Evolutionary conservation across 306 rosid genomes (phyloP), one percentile per base, ranked within the genome.

Genomic region (Alnus rubra): DNA sequence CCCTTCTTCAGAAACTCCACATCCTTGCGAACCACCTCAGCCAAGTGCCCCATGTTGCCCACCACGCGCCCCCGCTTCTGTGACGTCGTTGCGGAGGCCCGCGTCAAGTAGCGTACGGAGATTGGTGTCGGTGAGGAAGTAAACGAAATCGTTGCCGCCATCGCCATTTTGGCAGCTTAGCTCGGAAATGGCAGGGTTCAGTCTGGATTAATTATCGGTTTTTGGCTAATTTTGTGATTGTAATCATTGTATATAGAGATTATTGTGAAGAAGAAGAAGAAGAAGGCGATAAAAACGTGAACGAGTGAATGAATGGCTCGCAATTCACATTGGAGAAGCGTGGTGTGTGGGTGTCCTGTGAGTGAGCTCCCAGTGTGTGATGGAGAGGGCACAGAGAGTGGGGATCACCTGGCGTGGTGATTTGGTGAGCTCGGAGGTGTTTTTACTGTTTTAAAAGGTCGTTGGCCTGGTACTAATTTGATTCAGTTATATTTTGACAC

Each of bases 11-110:
- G 48, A 81, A 91, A 91, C 58, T 92, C 92, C 82, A 87, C 74
- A 67, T 95, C 97, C 85, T 91, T 92, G 53, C 92, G 67, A 75
- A 92, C 87, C 77, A 81, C 93, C 62, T 85, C 74, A 23, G 81
- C 84, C 0, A 94, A 83, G 77, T 91, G 97, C 49, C 90, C 75
- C 79, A 93, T 92, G 82, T 89, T 87, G 14, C 97, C 93, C 11
- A 82, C 37, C 11, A 82, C 89, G 76, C 85, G 83, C 23, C 60
- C 85, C 79, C 82, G 79, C 60, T 73, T 75, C 48, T 42, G 67
- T 78, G 82, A 51, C 81, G 78, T 56, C 76, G 76, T 52, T 53
- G 71, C 48, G 30, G 73, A 16, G 44, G 79, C 31, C 48, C 82
- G 76, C 74, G 76, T 68, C 44, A 86, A 71, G 50, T 53, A 56